Percentiles rank a stretch among this genome's conserved stretches.
Conservation (phyloP, 495 filamentous ascomycete species). For the Xylaria scruposa region DNA sequence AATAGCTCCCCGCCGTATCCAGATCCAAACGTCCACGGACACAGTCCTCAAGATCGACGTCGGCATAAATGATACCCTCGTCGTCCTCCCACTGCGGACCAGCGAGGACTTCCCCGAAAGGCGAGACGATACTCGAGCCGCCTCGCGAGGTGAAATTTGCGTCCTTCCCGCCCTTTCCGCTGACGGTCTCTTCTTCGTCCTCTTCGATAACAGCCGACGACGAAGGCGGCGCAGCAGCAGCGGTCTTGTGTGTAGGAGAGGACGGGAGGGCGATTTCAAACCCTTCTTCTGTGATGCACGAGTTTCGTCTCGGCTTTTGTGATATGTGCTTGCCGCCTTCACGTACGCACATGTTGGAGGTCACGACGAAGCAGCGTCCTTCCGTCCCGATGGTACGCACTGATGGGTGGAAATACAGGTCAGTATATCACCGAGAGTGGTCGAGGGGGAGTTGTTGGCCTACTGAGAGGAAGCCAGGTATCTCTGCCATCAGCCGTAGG, state of each 20-base stretch:
- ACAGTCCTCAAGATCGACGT: constrained; percentile 60
- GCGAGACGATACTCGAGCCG: constrained; percentile 82
- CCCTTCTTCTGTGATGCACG: constrained; percentile 45
- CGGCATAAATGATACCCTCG: constrained; percentile 51
- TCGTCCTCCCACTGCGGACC: constrained; percentile 88
- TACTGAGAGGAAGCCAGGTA: constrained; percentile 74
- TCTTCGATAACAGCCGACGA: constrained; percentile 23
- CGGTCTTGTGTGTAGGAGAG: background rate
- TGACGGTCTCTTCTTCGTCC: constrained; percentile 18
- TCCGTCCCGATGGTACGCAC: constrained; percentile 82
- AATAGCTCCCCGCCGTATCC: constrained; percentile 80
- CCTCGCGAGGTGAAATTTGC: constrained; percentile 65
- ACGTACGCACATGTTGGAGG: constrained; percentile 80
- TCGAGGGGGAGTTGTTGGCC: background rate
- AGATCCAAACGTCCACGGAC: constrained; percentile 63
- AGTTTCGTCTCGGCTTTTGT: constrained; percentile 33
- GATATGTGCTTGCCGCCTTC: constrained; percentile 2
- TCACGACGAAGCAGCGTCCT: constrained; percentile 85
- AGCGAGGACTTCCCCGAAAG: constrained; percentile 75
- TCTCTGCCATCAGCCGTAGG: constrained; percentile 88
- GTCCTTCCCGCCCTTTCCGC: no score
- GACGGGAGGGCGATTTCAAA: constrained; percentile 49
- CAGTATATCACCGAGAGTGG: constrained; percentile 33
- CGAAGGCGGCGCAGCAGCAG: background rate
- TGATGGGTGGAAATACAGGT: background rate